Evolutionary conservation across 2,329 filamentous ascomycete species (phyloP), one percentile per base, ranked within the genome.

Genomic region (Fusarium sp.): DNA sequence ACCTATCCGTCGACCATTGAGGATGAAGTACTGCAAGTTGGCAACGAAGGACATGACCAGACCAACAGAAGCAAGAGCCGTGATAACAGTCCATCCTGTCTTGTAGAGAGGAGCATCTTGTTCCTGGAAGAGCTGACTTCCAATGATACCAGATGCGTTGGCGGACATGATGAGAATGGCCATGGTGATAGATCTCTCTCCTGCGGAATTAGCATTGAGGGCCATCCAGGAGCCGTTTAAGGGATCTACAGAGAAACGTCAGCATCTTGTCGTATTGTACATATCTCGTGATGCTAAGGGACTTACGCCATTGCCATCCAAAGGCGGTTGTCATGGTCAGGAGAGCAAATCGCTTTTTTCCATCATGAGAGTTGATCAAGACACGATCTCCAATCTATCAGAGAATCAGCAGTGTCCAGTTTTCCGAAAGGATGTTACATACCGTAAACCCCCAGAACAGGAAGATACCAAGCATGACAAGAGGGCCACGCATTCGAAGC

Each of bases 11-110:
- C 65, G 53, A 6, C 60, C 65, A 32, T 80, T 80, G 47, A 83
- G 68, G 63, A 81, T 81, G 19, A 82, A 73, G 32, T 72, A 72
- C 39, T 73, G 69, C 31, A 65, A 22, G 43, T 70, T 71, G 13
- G 70, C 57, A 26, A 65, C 12, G 3, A 62, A 41, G 10, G 67
- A 63, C 34, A 58, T 52, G 6, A 65, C 55, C 2, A 73, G 29
- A 8, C 60, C 70, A n/a, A 73, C 43, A 8, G 61, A 65, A 8
- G 68, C 68, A 3, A 74, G 54, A 3, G 53, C 67, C 7, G 71
- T 40, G 24, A 73, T 71, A 2, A 64, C 64, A 3, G 71, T 69
- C 64, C 70, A 75, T 3, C 72, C 73, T 5, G 60, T 66, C 4
- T 61, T 66, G 34, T 75, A 75, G 10, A 69, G 53, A 5, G 73